Evolutionary conservation across 345 rosid species (phyloP).

Genomic region (Anastatica hierochuntica): DNA sequence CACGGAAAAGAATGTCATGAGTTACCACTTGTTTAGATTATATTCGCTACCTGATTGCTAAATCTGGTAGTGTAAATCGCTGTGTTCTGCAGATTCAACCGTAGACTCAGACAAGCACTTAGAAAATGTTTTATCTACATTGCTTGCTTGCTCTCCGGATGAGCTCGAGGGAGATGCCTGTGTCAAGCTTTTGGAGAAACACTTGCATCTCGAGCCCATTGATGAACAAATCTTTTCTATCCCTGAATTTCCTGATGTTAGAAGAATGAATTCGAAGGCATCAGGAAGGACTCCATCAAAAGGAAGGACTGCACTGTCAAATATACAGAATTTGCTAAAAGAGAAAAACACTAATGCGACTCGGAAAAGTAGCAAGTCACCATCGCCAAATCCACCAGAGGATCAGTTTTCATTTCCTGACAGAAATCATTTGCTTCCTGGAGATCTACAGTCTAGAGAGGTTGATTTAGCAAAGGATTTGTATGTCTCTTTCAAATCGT

Average conservation of each 20-base stretch:
- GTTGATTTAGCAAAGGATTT: slow-evolving; percentile 29
- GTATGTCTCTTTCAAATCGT: slow-evolving; percentile 16
- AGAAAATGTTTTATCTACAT: slow-evolving; percentile 38
- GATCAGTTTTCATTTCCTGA: slow-evolving; percentile 44
- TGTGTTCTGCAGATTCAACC: slow-evolving; percentile 31
- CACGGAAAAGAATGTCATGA: neutral
- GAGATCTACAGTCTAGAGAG: slow-evolving; percentile 27
- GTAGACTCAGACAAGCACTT: slow-evolving; percentile 34
- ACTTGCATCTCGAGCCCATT: slow-evolving; percentile 52
- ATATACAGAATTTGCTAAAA: slow-evolving; percentile 42
- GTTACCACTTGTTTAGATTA: slow-evolving; percentile 3
- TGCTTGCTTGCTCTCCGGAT: slow-evolving; percentile 42
- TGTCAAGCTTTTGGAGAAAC: slow-evolving; percentile 40
- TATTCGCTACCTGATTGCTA: slow-evolving; percentile 6
- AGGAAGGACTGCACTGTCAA: slow-evolving; percentile 37
- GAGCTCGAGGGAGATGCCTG: slow-evolving; percentile 57
- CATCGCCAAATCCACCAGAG: slow-evolving; percentile 42
- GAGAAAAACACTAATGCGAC: slow-evolving; percentile 28
- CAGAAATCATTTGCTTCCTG: slow-evolving; percentile 25
- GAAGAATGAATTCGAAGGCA: slow-evolving; percentile 37
- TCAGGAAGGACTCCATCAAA: slow-evolving; percentile 31
- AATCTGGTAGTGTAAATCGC: slow-evolving; percentile 14
- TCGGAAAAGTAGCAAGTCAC: slow-evolving; percentile 21
- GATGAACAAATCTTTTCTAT: slow-evolving; percentile 36
- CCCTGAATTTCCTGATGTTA: slow-evolving; percentile 47